Conservation (phyloP, 164 flowering plant species). For the Pachysandra terminalis region DNA sequence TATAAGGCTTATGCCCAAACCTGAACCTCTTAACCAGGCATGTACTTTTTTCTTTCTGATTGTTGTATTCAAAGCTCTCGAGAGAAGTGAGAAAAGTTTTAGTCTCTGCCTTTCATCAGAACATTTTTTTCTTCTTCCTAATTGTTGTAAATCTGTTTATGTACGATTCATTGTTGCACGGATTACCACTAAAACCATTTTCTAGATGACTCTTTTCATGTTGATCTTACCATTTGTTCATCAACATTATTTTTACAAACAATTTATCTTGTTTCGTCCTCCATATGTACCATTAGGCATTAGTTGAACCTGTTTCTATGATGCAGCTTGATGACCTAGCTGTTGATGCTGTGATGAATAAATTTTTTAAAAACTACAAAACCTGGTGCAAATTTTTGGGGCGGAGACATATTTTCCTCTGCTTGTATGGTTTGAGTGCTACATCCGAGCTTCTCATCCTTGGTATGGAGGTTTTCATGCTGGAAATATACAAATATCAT, state of each 20-base stretch:
- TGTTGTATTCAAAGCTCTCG: background rate
- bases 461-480: constrained; percentile 1
- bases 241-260: background rate
- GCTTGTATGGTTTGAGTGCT: background rate
- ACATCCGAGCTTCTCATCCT: background rate
- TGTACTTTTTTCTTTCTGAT: background rate
- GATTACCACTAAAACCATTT: background rate
- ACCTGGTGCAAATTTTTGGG: constrained; percentile 98
- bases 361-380: constrained; percentile 90
- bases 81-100: no score
- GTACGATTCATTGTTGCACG: background rate
- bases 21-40: constrained; percentile 90
- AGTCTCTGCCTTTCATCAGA: no score
- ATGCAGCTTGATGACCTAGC: constrained; percentile 95
- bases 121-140: no score
- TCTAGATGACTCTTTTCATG: no score
- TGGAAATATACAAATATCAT: background rate
- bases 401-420: constrained; percentile 24
- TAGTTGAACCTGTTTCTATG: background rate
- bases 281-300: background rate
- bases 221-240: no score
- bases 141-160: background rate
- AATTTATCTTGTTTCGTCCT: background rate
- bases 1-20: constrained; percentile 81
- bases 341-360: constrained; percentile 79